These are phyloP conservation scores for Parachaetomium inaequale DNA, from an alignment of 495 filamentous ascomycete species.

Conservation along the genomic window DNA sequence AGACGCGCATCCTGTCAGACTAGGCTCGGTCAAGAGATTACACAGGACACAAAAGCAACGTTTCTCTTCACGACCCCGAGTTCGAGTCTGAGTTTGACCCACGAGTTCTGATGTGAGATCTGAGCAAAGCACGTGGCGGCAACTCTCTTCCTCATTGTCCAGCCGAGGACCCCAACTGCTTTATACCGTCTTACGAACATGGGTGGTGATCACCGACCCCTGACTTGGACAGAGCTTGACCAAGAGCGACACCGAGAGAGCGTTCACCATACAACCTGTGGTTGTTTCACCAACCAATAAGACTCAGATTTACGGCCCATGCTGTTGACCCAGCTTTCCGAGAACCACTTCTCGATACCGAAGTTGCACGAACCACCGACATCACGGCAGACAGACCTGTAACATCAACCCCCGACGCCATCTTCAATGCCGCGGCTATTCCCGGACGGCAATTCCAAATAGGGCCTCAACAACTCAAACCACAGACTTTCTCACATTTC, in stretches of 20 bases:
- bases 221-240: not conserved
- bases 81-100: not conserved
- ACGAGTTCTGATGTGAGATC: not conserved
- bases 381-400: not conserved
- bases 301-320: not conserved
- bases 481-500: no score
- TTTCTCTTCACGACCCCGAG: not conserved
- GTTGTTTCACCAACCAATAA: not conserved
- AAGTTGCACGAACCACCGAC: not conserved
- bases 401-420: not conserved
- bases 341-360: not conserved
- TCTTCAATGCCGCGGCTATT: not conserved
- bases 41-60: not conserved
- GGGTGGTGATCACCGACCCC: not conserved
- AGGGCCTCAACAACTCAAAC: not conserved
- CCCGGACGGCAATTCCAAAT: not conserved
- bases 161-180: not conserved
- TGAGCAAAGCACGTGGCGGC: not conserved
- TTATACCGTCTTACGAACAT: not conserved
- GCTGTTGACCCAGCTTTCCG: not conserved
- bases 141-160: not conserved
- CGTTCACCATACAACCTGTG: not conserved
- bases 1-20: not conserved
- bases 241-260: slow-evolving; percentile 1
- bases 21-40: not conserved